phyloP scores from a whole-genome alignment of 2,329 filamentous ascomycete species.

The Tolypocladium amazonense region DNA sequence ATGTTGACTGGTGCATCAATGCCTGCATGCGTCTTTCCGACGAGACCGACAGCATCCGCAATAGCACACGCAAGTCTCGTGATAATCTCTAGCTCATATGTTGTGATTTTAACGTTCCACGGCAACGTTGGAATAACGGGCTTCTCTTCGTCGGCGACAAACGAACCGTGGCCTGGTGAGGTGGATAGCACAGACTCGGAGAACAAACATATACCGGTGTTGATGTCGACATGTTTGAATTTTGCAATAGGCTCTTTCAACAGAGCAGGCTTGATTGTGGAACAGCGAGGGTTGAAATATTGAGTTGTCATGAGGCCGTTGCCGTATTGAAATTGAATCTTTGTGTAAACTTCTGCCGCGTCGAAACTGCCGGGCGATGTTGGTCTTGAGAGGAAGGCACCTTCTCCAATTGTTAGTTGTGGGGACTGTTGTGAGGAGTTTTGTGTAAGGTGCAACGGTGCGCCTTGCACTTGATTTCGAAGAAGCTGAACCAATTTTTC shows the following conservation, averaged over 20 bases:
- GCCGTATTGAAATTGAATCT: background rate
- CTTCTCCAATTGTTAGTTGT: background rate
- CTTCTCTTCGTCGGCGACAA: background rate
- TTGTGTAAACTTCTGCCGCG: background rate
- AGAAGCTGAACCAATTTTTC: background rate
- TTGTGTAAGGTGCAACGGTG: background rate
- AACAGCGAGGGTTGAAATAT: background rate
- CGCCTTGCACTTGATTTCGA: background rate
- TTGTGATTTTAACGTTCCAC: background rate
- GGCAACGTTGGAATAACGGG: background rate
- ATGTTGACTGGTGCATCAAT: background rate
- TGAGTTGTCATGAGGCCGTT: background rate
- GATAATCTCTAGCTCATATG: background rate
- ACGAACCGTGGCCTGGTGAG: background rate
- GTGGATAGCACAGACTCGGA: background rate
- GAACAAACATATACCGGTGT: background rate
- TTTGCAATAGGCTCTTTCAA: background rate
- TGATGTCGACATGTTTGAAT: background rate
- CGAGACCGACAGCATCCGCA: background rate
- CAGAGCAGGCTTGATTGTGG: background rate
- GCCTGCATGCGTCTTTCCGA: background rate
- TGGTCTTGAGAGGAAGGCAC: background rate
- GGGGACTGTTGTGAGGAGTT: background rate
- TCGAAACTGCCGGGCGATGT: background rate
- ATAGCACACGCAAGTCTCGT: background rate